Conservation (phyloP, 139 green algal genomes). For the Edaphochlamys debaryana region DNA sequence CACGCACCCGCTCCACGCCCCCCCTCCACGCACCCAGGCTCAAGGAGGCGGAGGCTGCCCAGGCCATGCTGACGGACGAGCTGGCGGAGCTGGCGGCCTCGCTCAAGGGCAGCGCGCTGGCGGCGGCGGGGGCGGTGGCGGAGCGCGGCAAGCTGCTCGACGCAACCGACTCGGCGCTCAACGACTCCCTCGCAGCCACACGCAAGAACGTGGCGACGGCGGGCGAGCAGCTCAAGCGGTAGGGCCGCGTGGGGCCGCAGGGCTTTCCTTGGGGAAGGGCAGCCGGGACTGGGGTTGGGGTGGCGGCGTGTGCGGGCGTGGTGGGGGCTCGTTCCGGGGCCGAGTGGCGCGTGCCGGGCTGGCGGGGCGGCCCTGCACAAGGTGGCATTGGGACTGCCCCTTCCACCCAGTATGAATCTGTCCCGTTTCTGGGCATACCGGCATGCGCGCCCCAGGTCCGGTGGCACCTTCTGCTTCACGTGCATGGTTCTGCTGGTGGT, state of each 20-base stretch:
- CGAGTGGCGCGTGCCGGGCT: too few relatives aligned
- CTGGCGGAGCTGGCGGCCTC: conserved; percentile 51
- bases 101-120: conserved; percentile 49
- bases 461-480: conserved; percentile 57
- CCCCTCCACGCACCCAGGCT: conserved; percentile 38
- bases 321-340: too few relatives aligned
- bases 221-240: conserved; percentile 61
- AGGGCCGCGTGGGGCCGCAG: too few relatives aligned
- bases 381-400: too few relatives aligned
- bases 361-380: too few relatives aligned
- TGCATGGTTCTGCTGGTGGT: conserved; percentile 55
- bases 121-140: conserved; percentile 46
- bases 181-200: conserved; percentile 43
- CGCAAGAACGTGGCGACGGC: conserved; percentile 41
- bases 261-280: too few relatives aligned
- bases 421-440: too few relatives aligned
- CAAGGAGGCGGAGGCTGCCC: conserved; percentile 41
- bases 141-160: conserved; percentile 57
- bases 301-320: neutral
- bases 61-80: conserved; percentile 56
- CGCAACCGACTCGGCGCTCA: conserved; percentile 45
- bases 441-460: conserved; percentile 26
- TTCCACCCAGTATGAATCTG: too few relatives aligned
- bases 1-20: too few relatives aligned
- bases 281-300: neutral